Base-by-base conservation (phyloP, 352 stramenopile genomes). In the Globisporangium acanthophoron region DNA sequence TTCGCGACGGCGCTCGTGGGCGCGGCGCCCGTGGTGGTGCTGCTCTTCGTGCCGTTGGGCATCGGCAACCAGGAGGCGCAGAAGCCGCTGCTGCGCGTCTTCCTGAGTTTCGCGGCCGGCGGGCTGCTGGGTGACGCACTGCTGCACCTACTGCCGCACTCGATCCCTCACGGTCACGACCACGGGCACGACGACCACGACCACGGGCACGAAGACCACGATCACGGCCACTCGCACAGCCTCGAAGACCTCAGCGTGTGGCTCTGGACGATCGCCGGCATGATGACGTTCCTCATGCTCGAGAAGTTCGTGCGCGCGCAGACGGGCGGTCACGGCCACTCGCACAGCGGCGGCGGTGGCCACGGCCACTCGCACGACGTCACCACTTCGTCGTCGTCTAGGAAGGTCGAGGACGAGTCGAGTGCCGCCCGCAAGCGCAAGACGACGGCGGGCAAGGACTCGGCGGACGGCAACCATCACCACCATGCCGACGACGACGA, bases 91-190 rank as follows among this genome's bases (percentile, higher is more conserved):
- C 66, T 95, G 54, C 82, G 80, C 37, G 74, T 96, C 52, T 90
- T 97, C 59, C 68, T 97, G 53, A 92, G 79, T 43, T 97, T 97
- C 59, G 84, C 89, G 21, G 84, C 85, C 5, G 90, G 89, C 27
- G 90, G 85, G 3, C 63, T 97, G 53, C 67, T 97, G 9, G 90
- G 90, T 41, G 90, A 97, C 47, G 85, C 92, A 31, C 85, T 97
- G 64, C 65, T 97, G 55, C 90, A 97, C 70, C 65, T 96, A 40
- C 73, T 97, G 39, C 90, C 90, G 40, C 90, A 97, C 63, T 89
- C 92, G 39, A 70, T 97, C 1, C 76, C 80, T 0, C 61, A 64
- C 29, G 51, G 57, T 12, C 57, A 58, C 16, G 59, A 81, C 18
- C 51, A 41, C 3, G 67, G 82, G 21, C 61, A 64, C n/a, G 70